These are phyloP conservation scores for Arabidopsis arenosa DNA, from an alignment of 345 rosid genomes.

Conservation along the genomic window DNA sequence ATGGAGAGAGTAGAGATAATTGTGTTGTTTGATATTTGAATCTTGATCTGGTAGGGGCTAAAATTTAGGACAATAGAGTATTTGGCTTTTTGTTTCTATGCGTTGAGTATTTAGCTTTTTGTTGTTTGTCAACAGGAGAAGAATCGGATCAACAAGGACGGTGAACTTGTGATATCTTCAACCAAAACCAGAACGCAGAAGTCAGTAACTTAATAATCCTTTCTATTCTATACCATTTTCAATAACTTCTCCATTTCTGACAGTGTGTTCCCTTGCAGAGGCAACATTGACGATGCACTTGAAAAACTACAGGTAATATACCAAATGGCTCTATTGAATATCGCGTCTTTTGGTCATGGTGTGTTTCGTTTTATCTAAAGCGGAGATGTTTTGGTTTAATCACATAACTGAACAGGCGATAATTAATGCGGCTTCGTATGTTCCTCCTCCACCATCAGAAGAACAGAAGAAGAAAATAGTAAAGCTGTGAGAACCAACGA, in stretches of 20 bases:
- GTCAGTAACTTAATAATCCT: constrained; percentile 45
- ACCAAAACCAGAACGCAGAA: constrained; percentile 94
- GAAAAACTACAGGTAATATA: constrained; percentile 77
- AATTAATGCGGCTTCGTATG: constrained; percentile 89
- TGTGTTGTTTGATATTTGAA: neutral
- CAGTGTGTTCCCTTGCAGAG: constrained; percentile 57
- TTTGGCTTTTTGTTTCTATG: neutral
- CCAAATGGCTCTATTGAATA: neutral
- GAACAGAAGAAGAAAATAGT: constrained; percentile 95
- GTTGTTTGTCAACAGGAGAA: constrained; percentile 68
- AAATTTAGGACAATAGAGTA: neutral
- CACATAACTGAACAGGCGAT: constrained; percentile 62
- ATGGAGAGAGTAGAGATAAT: neutral
- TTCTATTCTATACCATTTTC: constrained; percentile 8
- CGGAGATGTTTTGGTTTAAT: constrained; percentile 8
- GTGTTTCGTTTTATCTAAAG: neutral
- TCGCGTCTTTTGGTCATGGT: neutral
- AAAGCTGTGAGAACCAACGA: constrained; percentile 58
- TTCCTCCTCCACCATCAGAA: constrained; percentile 97
- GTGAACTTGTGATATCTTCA: constrained; percentile 93
- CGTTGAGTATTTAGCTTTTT: constrained; percentile 5
- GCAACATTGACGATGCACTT: constrained; percentile 90
- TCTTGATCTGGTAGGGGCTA: neutral
- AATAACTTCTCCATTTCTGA: constrained; percentile 16
- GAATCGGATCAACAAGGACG: constrained; percentile 93